phyloP scores from a whole-genome alignment of 163 green algal species.

The Prototheca wickerhamii region DNA sequence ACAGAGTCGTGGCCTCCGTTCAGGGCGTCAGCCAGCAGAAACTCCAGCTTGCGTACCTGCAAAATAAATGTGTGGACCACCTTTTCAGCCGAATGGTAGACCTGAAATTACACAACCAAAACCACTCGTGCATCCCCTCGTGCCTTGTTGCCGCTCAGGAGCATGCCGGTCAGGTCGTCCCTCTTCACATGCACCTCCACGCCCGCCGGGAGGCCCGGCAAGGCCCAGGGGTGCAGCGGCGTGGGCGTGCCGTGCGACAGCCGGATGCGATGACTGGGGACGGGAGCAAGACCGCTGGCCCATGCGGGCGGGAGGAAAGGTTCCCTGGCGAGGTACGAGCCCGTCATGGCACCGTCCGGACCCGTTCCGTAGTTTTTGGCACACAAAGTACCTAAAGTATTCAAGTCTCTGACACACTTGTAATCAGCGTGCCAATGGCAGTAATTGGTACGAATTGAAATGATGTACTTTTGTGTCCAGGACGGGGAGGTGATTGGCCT shows the following conservation, averaged over 20 bases:
- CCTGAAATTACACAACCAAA: background rate
- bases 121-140: background rate
- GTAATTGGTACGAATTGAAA: too few relatives aligned
- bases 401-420: too few relatives aligned
- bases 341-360: too few relatives aligned
- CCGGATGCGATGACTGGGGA: slow-evolving; percentile 22
- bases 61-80: background rate
- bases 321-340: too few relatives aligned
- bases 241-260: slow-evolving; percentile 63
- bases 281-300: slow-evolving; percentile 11
- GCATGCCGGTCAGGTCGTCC: slow-evolving; percentile 84
- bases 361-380: too few relatives aligned
- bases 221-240: slow-evolving; percentile 56
- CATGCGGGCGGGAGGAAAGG: slow-evolving; percentile 24
- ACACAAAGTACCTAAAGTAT: too few relatives aligned
- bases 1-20: slow-evolving; percentile 64
- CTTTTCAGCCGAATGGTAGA: background rate
- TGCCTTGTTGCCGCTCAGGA: slow-evolving; percentile 90
- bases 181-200: slow-evolving; percentile 75
- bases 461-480: too few relatives aligned
- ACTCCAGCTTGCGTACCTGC: slow-evolving; percentile 93
- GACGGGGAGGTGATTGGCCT: too few relatives aligned
- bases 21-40: slow-evolving; percentile 75
- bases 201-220: slow-evolving; percentile 43
- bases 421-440: too few relatives aligned